Evolutionary conservation across 176 grass and related monocot species (phyloP), one percentile per base, ranked within the genome.

Genomic region (Tillandsia leiboldiana): DNA sequence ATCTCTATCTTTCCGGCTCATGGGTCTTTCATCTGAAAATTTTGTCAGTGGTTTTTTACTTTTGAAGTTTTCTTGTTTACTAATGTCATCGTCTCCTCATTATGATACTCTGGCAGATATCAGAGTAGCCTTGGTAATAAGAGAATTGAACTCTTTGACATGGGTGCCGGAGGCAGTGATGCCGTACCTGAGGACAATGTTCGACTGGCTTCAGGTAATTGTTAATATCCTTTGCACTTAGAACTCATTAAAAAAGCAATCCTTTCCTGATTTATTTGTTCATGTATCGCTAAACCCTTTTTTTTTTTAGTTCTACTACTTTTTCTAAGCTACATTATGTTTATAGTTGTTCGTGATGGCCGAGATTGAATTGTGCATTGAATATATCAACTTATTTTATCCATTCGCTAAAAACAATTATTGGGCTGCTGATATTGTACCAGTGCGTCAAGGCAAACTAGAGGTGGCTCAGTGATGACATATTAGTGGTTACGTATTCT

Each of bases 51-150:
- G n/a, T 57, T 57, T 57, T 57, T 61, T 61, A 18, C 1, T n/a
- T 59, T 59, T 17, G 8, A 9, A n/a, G 14, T 61, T 42, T 42
- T 42, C 56, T 20, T 18, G 56, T 7, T 20, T 23, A 20, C 15
- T 61, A 9, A 61, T 61, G 56, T 22, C 15, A 61, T 9, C 23
- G 15, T 61, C 56, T 10, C 22, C 8, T 9, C 15, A 61, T 61
- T 61, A 20, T 61, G 56, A 23, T 61, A 20, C 27, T 72, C 2
- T 80, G 63, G 1, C 74, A 99, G 95, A 70, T 99, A 99, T 78
- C 95, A 99, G 81, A 94, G 87, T 71, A 94, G 75, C 75, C 87
- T 99, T 3, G 95, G 95, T 80, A 94, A 94, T 71, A 99, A 94
- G 78, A 90, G 95, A 86, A 83, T 99, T 52, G 95, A 99, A 61